phyloP scores from a whole-genome alignment of 2,329 filamentous ascomycete species.

The Scopulariopsis brevicaulis region DNA sequence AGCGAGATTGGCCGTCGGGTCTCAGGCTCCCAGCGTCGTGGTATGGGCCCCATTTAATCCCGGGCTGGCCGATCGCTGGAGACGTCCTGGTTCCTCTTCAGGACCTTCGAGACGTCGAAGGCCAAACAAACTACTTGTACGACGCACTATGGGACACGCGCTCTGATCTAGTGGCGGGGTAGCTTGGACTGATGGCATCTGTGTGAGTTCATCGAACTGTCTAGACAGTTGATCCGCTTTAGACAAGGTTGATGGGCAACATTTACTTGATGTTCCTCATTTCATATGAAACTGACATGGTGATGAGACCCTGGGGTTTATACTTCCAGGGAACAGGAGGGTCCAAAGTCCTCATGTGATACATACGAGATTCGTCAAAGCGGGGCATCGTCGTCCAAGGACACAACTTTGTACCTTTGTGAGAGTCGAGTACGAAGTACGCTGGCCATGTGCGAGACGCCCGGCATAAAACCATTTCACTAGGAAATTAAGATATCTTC shows the following conservation, averaged over 20 bases:
- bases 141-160: no score
- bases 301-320: no score
- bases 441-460: not conserved
- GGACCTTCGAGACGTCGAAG: not conserved
- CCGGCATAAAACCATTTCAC: not conserved
- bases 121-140: not conserved
- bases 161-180: no score
- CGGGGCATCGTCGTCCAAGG: not conserved
- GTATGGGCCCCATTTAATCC: not conserved
- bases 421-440: not conserved
- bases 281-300: no score
- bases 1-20: not conserved
- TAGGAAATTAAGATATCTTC: not conserved
- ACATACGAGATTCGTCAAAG: not conserved
- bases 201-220: not conserved
- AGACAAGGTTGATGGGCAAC: no score
- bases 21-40: not conserved
- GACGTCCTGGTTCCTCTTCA: not conserved
- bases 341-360: no score
- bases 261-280: no score
- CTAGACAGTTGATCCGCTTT: no score
- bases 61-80: not conserved
- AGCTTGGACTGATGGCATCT: not conserved
- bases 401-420: not conserved
- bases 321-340: no score